These are phyloP conservation scores for Chrysoporthe austroafricana DNA, from an alignment of 2,329 filamentous ascomycete species.

Conservation along the genomic window DNA sequence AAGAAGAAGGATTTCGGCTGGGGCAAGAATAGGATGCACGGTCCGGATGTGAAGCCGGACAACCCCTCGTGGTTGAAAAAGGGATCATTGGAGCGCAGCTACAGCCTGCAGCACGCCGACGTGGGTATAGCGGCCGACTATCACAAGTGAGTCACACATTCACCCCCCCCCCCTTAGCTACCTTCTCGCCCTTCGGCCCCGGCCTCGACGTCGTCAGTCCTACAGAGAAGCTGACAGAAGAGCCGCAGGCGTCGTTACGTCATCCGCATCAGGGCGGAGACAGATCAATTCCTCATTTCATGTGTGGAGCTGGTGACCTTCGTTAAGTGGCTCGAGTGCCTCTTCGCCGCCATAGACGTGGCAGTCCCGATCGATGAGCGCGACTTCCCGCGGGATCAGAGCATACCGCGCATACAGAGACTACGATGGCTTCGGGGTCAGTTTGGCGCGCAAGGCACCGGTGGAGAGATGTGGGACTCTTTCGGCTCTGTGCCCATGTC, in stretches of 20 bases:
- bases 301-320: conserved; percentile 68
- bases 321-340: conserved; percentile 68
- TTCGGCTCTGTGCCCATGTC: conserved; percentile 15
- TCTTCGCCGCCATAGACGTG: conserved; percentile 76
- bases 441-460: conserved; percentile 35
- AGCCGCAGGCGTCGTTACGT: conserved; percentile 61
- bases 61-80: conserved; percentile 56
- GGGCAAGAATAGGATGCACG: conserved; percentile 50
- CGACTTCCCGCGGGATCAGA: conserved; percentile 64
- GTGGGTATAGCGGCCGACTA: conserved; percentile 76
- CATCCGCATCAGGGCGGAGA: conserved; percentile 72
- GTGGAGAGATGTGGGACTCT: conserved; percentile 32
- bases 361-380: conserved; percentile 73
- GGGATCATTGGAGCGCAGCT: conserved; percentile 65
- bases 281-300: conserved; percentile 73
- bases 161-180: conserved; percentile 1
- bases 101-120: conserved; percentile 75
- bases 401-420: conserved; percentile 60
- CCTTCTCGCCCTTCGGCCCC: background rate
- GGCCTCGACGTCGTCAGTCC: background rate
- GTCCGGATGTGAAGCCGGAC: conserved; percentile 53
- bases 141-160: conserved; percentile 57
- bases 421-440: conserved; percentile 54
- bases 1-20: conserved; percentile 59
- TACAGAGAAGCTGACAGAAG: conserved; percentile 23